Base-by-base conservation (phyloP, 192 early-diverging fungal genomes). In the Obelidium mucronatum region DNA sequence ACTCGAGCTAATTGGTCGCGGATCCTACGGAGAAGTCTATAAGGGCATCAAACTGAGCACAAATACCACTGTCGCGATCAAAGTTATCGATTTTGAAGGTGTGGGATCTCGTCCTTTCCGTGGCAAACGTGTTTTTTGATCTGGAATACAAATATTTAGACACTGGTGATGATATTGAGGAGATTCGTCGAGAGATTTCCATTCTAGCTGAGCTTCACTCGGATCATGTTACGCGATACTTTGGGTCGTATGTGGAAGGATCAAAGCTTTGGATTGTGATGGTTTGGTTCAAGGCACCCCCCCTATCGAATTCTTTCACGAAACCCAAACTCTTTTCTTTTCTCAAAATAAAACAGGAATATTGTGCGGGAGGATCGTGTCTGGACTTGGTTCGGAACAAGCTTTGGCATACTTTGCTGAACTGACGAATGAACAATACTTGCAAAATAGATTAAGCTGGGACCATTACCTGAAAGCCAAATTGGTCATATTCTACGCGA, bases 121-220 rank as follows among this genome's bases (percentile, higher is more conserved):
- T 22, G 2, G 34, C 36, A 3, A 48, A 19, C 24, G 24, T 6
- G 8, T 30, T 2, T 40, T 2, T 72, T 39, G 59, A 69, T 56
- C 53, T 31, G 60, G 15, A 35, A 19, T 62, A 73, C 24, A 33
- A 8, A 31, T 19, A 35, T 48, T 19, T 15, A 84, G 94, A 90
- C 76, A 94, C 94, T 24, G 96, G 98, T 79, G 97, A 98, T 77
- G 96, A 97, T 78, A 98, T 99, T 70, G 97, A 98, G 73, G 97
- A 99, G 84, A 97, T 99, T 77, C 96, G 96, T 81, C 94, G 95
- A 75, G 97, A 99, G 75, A 98, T 98, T 78, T 89, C 89, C 56
- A 97, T 99, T 60, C 82, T 99, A 39, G 95, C 96, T 40, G 96
- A 97, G 76, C 83, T 97, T 22, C 24, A 30, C 8, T 69, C 48